Percentiles rank a stretch among this genome's conserved stretches.
phyloP scores from a whole-genome alignment of 495 filamentous ascomycete genomes.

The Achaetomiella virescens region DNA sequence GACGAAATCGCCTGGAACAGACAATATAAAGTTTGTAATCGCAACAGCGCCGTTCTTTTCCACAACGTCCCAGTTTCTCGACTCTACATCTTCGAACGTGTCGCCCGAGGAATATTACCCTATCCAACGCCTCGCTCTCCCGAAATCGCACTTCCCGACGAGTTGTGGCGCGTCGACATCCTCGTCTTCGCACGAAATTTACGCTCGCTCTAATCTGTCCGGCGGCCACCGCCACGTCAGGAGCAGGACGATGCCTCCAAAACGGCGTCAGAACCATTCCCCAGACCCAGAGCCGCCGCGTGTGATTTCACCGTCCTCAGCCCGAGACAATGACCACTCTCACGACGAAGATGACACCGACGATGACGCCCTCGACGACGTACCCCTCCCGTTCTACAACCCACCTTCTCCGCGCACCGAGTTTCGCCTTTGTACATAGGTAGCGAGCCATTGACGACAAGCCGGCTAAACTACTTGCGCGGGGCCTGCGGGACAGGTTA shows the following conservation, averaged over 20 bases:
- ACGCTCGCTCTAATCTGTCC: too few species aligned
- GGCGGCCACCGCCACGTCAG: too few species aligned
- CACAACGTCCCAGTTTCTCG: too few species aligned
- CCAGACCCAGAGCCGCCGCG: not conserved
- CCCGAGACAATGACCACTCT: not conserved
- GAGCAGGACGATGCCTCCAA: constrained; percentile 2
- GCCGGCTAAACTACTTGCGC: constrained; percentile 31
- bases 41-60: too few species aligned
- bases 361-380: not conserved
- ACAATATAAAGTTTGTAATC: too few species aligned
- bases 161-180: not conserved
- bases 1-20: too few species aligned
- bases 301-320: not conserved
- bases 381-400: constrained; percentile 37
- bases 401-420: constrained; percentile 43
- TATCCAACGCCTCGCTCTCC: not conserved
- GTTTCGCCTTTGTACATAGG: constrained; percentile 41
- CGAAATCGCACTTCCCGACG: not conserved
- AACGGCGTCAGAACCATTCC: not conserved
- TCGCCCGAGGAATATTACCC: too few species aligned
- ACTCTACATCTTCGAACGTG: too few species aligned
- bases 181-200: accelerated
- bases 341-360: not conserved
- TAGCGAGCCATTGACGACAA: constrained; percentile 16
- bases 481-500: constrained; percentile 36